A percentile compares a stretch with the other conserved stretches of the same genome.
phyloP scores from a whole-genome alignment of 495 filamentous ascomycete species.

The Podospora appendiculata region DNA sequence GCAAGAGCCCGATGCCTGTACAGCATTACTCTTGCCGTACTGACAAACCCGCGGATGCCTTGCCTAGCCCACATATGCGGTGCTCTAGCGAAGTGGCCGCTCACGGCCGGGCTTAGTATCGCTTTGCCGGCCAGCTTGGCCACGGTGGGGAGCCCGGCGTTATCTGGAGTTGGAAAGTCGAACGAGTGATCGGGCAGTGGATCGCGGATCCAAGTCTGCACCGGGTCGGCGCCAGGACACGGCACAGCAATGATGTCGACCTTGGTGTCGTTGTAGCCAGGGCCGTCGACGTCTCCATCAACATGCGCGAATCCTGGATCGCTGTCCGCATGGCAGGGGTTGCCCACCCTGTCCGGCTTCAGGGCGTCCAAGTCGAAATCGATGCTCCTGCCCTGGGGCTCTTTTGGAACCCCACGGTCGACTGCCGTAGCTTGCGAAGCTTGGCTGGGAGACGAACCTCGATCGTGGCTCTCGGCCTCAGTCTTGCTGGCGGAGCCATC shows the following conservation, averaged over 20 bases:
- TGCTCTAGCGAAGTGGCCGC: constrained; percentile 17
- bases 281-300: constrained; percentile 33
- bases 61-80: constrained; percentile 31
- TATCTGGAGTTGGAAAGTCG: constrained; percentile 5
- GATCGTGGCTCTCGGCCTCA: background rate
- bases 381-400: background rate
- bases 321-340: background rate
- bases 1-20: constrained; percentile 45
- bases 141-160: constrained; percentile 18
- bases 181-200: constrained; percentile 28
- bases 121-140: constrained; percentile 19
- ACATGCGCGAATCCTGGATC: constrained; percentile 32
- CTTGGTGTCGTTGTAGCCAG: constrained; percentile 36
- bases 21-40: constrained; percentile 44
- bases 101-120: constrained; percentile 23
- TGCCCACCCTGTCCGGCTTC: too few species aligned
- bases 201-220: constrained; percentile 35
- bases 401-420: background rate
- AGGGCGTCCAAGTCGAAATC: too few species aligned
- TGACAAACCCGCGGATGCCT: constrained; percentile 29
- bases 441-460: background rate
- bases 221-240: constrained; percentile 36
- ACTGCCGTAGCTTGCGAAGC: background rate
- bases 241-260: constrained; percentile 41
- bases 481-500: background rate